Percentiles rank a stretch among this genome's conserved stretches.
phyloP scores from a whole-genome alignment of 164 flowering plant genomes.

The Berberis vulgaris region DNA sequence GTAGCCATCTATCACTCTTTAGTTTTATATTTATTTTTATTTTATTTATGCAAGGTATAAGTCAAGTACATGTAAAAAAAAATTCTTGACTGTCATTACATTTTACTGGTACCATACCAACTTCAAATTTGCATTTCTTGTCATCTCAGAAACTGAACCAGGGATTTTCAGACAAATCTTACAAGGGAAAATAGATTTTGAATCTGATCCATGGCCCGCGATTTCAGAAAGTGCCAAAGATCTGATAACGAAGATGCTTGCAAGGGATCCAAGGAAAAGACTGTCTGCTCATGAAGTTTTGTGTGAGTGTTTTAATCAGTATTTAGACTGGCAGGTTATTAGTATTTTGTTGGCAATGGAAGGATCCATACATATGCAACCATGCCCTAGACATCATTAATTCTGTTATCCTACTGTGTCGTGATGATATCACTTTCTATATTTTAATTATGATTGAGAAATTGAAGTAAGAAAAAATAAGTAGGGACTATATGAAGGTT shows the following conservation, averaged over 20 bases:
- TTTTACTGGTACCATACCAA: constrained; percentile 1
- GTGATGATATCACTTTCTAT: too few species aligned
- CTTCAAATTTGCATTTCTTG: background rate
- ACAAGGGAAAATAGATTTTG: constrained; percentile 66
- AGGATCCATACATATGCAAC: background rate
- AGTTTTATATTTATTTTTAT: too few species aligned
- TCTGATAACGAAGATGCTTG: constrained; percentile 67
- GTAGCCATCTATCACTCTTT: constrained; percentile 17
- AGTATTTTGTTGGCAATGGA: background rate
- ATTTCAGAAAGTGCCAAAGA: constrained; percentile 88
- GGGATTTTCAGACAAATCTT: constrained; percentile 89
- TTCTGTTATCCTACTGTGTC: too few species aligned
- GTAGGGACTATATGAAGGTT: background rate
- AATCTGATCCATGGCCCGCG: constrained; percentile 83
- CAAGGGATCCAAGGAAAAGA: constrained; percentile 61
- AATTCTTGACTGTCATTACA: background rate
- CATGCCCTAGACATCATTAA: background rate
- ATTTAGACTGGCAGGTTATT: background rate
- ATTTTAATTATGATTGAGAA: background rate
- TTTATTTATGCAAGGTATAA: too few species aligned
- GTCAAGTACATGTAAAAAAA: too few species aligned
- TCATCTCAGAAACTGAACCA: constrained; percentile 58
- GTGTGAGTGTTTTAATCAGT: constrained; percentile 42
- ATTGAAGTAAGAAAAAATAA: too few species aligned
- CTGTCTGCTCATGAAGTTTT: constrained; percentile 76